A percentile compares a stretch with the other conserved stretches of the same genome.
phyloP scores from a whole-genome alignment of 2,329 filamentous ascomycete genomes.

The Botrytis hyacinthi region DNA sequence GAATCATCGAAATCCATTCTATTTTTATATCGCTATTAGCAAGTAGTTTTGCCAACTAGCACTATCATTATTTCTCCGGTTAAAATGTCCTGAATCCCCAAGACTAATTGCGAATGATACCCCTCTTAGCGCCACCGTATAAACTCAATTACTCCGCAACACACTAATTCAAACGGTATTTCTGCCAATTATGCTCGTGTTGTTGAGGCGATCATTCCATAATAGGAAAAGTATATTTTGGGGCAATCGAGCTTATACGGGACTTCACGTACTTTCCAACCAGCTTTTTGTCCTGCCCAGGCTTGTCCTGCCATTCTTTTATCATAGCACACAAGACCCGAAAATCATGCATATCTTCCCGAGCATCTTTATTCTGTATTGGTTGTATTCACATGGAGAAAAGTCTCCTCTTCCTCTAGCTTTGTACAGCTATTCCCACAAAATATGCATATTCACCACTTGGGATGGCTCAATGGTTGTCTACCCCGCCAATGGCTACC shows the following conservation, averaged over 20 bases:
- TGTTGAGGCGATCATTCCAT: background rate
- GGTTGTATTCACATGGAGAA: background rate
- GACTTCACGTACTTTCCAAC: background rate
- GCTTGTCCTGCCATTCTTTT: background rate
- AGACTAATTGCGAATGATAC: background rate
- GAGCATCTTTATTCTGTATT: background rate
- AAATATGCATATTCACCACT: background rate
- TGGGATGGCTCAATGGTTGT: background rate
- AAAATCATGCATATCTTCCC: background rate
- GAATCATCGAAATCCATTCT: background rate
- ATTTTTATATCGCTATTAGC: background rate
- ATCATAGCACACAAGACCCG: background rate
- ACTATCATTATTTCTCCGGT: background rate
- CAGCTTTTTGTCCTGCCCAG: background rate
- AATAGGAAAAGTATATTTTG: background rate
- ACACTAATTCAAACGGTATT: background rate
- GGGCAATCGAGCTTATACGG: background rate
- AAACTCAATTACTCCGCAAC: background rate
- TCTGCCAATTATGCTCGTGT: background rate
- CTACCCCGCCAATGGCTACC: background rate
- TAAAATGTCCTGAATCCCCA: background rate
- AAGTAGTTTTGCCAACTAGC: slow-evolving; percentile 4
- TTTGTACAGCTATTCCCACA: background rate
- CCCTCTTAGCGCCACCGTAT: background rate
- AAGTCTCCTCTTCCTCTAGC: background rate